A percentile compares a stretch with the other conserved stretches of the same genome.
Conservation (phyloP, 306 rosid species). For the Astragalus membranaceus region DNA sequence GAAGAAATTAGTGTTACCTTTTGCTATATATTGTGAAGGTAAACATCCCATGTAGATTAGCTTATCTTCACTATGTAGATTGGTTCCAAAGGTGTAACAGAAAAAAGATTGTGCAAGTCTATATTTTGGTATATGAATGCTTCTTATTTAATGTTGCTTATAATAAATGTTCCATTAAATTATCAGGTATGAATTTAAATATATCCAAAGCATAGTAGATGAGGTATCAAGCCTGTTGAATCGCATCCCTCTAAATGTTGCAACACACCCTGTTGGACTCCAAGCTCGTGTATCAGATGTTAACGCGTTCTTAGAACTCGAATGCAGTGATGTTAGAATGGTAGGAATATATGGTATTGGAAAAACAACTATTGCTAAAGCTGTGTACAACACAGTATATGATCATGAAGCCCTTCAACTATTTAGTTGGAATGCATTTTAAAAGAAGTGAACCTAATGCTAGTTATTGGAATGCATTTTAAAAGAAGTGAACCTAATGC, state of each 20-base stretch:
- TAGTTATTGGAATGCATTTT: no score
- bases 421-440: conserved; percentile 36
- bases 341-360: conserved; percentile 29
- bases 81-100: neutral
- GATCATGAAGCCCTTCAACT: conserved; percentile 23
- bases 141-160: neutral
- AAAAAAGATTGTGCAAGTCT: neutral
- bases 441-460: conserved; percentile 13
- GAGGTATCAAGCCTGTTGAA: conserved; percentile 23
- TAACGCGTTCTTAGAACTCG: conserved; percentile 13
- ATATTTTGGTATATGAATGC: neutral
- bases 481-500: no score
- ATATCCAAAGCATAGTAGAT: conserved; percentile 25
- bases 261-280: conserved; percentile 27
- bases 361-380: conserved; percentile 28
- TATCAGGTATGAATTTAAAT: conserved; percentile 28
- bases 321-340: conserved; percentile 16
- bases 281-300: conserved; percentile 24
- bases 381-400: conserved; percentile 19
- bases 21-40: no score
- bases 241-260: conserved; percentile 23
- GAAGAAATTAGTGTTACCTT: no score
- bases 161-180: neutral
- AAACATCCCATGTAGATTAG: no score
- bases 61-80: no score